Evolutionary conservation across 2,329 filamentous ascomycete genomes (phyloP), one percentile per base, ranked within the genome.

Genomic region (Fusarium incarnatum): DNA sequence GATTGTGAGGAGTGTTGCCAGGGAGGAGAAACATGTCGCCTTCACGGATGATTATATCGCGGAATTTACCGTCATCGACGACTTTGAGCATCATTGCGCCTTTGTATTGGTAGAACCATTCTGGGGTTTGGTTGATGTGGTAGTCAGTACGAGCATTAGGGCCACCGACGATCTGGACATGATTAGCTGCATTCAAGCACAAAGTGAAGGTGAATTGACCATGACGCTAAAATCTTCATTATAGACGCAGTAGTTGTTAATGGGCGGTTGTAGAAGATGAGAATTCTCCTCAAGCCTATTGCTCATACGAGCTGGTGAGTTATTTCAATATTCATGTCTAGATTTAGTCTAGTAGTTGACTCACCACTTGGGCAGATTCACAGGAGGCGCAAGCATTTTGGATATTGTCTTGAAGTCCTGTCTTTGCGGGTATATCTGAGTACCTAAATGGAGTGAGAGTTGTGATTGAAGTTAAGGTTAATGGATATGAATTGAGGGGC

Each of bases 201-300:
- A 20, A 15, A 22, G 32, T 46, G 45, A 25, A 45, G 52, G 13
- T 42, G 55, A 22, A 34, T 12, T 53, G 72, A 91, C 90, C 92
- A 96, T 96, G 78, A 96, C 92, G 44, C 91, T 94, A 64, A 95
- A 88, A 76, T 88, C 88, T 58, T 92, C 88, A 79, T 97, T 92
- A 84, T 97, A 97, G 76, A 98, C 93, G 83, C 94, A 98, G 85
- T 96, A 97, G 84, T 98, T 98, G 84, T 98, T 98, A 77, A 98
- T 91, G 3, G 96, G 96, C 0, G 96, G 96, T 80, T 97, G 89
- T 61, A 98, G 89, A 67, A 98, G 90, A 79, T 98, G 94, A 0
- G 92, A 91, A 81, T 98, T 98, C 79, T 94, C 89, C 76, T 93
- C 87, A 42, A 99, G 90, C 95, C 94, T 98, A 30, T 40, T 54